phyloP scores from a whole-genome alignment of 139 green algal genomes.

The Ulvella scutata region DNA sequence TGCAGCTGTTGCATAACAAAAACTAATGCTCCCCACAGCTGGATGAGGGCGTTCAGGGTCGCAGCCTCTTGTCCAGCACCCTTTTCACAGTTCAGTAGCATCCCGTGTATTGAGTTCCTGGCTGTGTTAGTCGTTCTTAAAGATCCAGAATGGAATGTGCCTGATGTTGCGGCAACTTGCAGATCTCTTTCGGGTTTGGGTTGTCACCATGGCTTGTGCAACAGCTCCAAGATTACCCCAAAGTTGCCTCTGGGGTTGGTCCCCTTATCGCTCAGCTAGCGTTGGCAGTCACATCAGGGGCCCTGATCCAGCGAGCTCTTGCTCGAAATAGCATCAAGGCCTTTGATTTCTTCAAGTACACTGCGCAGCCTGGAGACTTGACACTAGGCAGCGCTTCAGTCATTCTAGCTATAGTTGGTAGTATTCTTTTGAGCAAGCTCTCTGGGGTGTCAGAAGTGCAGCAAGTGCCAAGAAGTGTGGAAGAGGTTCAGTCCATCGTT shows the following conservation, averaged over 20 bases:
- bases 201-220: background rate
- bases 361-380: background rate
- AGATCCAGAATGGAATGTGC: too few species aligned
- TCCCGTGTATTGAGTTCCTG: too few species aligned
- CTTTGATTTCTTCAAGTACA: background rate
- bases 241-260: background rate
- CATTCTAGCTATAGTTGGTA: background rate
- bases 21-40: too few species aligned
- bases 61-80: too few species aligned
- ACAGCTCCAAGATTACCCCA: background rate
- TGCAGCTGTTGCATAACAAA: too few species aligned
- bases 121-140: too few species aligned
- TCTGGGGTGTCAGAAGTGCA: too few species aligned
- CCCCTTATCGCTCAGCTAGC: background rate
- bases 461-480: too few species aligned
- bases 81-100: too few species aligned
- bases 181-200: conserved; percentile 3
- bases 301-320: background rate
- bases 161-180: too few species aligned
- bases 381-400: background rate
- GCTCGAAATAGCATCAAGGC: background rate
- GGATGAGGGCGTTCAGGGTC: too few species aligned
- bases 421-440: background rate
- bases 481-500: background rate
- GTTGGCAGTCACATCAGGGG: background rate